A percentile compares a stretch with the other conserved stretches of the same genome.
phyloP scores from a whole-genome alignment of 441 rosid species.

The Syzygium syzygioides region DNA sequence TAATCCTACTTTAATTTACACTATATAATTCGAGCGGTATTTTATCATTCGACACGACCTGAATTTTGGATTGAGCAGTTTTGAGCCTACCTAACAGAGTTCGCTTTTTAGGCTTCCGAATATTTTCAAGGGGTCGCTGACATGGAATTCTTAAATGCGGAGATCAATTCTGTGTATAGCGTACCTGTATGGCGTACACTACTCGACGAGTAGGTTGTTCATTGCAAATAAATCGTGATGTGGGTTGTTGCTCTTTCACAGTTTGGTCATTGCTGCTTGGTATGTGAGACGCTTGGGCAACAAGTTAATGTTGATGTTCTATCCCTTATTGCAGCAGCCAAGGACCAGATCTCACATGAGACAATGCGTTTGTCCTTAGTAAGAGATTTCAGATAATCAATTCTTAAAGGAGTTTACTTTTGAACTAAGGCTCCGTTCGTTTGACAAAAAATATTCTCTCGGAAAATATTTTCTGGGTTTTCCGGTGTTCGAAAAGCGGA shows the following conservation, averaged over 20 bases:
- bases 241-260: background rate
- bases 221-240: too few species aligned
- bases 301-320: background rate
- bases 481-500: too few species aligned
- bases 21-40: background rate
- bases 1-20: background rate
- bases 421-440: too few species aligned
- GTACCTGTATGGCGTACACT: background rate
- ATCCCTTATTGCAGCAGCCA: background rate
- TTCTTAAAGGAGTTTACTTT: background rate
- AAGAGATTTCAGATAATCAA: background rate
- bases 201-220: too few species aligned
- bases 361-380: background rate
- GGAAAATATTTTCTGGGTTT: too few species aligned
- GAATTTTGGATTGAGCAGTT: background rate
- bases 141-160: background rate
- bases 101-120: background rate
- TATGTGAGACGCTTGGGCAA: background rate
- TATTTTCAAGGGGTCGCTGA: background rate
- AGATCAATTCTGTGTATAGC: background rate
- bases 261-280: background rate
- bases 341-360: background rate
- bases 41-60: background rate
- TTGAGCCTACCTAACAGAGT: background rate
- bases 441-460: too few species aligned